Conservation (phyloP, 2,329 filamentous ascomycete genomes). For the Calcarisporium arbuscula region DNA sequence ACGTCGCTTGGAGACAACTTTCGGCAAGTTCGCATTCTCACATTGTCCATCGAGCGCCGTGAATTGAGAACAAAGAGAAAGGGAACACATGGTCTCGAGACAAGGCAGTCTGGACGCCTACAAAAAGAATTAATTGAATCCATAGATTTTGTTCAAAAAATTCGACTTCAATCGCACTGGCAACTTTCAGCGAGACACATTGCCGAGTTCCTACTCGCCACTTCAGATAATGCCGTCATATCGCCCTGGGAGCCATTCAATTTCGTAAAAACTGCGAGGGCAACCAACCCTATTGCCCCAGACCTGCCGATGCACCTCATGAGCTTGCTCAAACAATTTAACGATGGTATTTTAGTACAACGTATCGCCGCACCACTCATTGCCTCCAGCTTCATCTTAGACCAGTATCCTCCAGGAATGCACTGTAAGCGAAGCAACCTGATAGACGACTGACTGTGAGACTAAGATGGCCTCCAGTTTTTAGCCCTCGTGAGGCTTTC, state of each 20-base stretch:
- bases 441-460: neutral
- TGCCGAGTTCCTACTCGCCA: slow-evolving; percentile 1
- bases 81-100: too few relatives aligned
- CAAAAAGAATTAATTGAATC: neutral
- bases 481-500: slow-evolving; percentile 1
- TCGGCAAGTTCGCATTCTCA: neutral
- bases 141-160: neutral
- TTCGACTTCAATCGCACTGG: neutral
- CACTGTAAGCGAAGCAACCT: slow-evolving; percentile 4
- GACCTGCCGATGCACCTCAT: slow-evolving; percentile 2
- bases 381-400: slow-evolving; percentile 8
- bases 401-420: slow-evolving; percentile 8
- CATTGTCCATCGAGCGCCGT: neutral
- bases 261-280: slow-evolving; percentile 1
- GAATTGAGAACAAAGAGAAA: slow-evolving; percentile 1
- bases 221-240: neutral
- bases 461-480: too few relatives aligned
- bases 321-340: slow-evolving; percentile 2
- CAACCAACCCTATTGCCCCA: neutral
- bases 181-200: slow-evolving; percentile 4
- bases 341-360: neutral
- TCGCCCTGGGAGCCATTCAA: slow-evolving; percentile 1
- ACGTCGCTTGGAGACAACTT: neutral
- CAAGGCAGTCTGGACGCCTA: slow-evolving; percentile 1
- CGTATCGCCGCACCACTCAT: slow-evolving; percentile 4